Evolutionary conservation across 495 filamentous ascomycete species (phyloP).

Genomic region (Lasiosphaeria hispida): DNA sequence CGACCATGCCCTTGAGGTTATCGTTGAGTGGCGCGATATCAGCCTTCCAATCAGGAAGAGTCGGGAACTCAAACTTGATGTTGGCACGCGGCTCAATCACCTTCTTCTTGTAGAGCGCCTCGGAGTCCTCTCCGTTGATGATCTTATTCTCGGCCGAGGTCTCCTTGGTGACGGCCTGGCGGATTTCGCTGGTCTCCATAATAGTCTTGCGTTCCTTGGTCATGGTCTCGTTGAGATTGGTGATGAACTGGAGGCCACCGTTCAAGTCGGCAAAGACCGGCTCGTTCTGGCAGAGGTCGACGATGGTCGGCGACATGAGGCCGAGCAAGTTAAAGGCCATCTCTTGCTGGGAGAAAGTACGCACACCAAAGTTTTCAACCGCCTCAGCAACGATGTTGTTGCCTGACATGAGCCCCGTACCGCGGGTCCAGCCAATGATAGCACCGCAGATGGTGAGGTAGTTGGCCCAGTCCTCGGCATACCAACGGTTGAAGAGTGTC

Average conservation of each 20-base stretch:
- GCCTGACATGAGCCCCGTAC: conserved; percentile 94
- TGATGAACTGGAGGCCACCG: conserved; percentile 95
- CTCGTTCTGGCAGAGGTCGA: conserved; percentile 92
- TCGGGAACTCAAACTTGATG: conserved; percentile 93
- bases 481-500: conserved; percentile 98
- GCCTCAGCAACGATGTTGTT: conserved; percentile 98
- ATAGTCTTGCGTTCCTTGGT: conserved; percentile 83
- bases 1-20: conserved; percentile 93
- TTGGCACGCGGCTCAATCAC: conserved; percentile 92
- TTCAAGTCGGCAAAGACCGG: conserved; percentile 97
- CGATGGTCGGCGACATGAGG: conserved; percentile 90
- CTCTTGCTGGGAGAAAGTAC: conserved; percentile 98
- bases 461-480: conserved; percentile 95
- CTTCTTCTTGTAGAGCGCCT: conserved; percentile 91
- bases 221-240: conserved; percentile 94
- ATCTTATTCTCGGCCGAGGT: conserved; percentile 96
- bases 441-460: conserved; percentile 99
- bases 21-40: conserved; percentile 86
- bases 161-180: conserved; percentile 91
- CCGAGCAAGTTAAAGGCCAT: conserved; percentile 99
- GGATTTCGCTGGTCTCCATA: conserved; percentile 90
- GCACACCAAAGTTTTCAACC: conserved; percentile 91
- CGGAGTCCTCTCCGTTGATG: conserved; percentile 89
- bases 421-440: conserved; percentile 97
- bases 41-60: conserved; percentile 83